A percentile compares a stretch with the other conserved stretches of the same genome.
Conservation (phyloP, 345 rosid species). For the Gossypium sturtianum region DNA sequence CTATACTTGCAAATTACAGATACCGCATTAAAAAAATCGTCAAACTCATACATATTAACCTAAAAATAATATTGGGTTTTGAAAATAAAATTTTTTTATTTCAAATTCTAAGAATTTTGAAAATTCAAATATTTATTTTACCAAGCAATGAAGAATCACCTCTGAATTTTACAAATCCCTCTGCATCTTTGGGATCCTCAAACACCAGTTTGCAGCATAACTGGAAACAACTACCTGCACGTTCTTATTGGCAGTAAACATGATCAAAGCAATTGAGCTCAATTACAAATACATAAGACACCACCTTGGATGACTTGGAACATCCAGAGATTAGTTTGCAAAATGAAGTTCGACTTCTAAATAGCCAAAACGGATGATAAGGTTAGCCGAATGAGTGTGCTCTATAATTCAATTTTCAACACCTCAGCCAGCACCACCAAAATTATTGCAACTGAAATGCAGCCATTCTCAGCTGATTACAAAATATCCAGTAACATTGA, state of each 20-base stretch:
- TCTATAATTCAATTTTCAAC: background rate
- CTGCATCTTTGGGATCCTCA: no score
- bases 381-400: background rate
- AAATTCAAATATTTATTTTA: no score
- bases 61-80: no score
- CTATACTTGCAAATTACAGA: no score
- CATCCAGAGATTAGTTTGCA: background rate
- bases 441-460: slow-evolving; percentile 15
- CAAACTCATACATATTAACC: no score
- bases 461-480: background rate
- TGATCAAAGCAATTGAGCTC: background rate
- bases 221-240: background rate
- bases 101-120: no score
- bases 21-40: no score
- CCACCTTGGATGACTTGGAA: background rate
- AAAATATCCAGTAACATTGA: slow-evolving; percentile 1
- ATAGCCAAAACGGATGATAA: background rate
- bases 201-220: no score
- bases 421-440: background rate
- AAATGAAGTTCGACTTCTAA: slow-evolving; percentile 1
- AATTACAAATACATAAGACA: background rate
- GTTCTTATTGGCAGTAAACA: background rate
- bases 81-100: no score
- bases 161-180: no score
- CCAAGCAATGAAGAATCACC: no score